Percentiles rank a stretch among this genome's conserved stretches.
These are phyloP conservation scores for Smittium culicis DNA, from an alignment of 371 early-diverging fungal genomes.

Conservation along the genomic window DNA sequence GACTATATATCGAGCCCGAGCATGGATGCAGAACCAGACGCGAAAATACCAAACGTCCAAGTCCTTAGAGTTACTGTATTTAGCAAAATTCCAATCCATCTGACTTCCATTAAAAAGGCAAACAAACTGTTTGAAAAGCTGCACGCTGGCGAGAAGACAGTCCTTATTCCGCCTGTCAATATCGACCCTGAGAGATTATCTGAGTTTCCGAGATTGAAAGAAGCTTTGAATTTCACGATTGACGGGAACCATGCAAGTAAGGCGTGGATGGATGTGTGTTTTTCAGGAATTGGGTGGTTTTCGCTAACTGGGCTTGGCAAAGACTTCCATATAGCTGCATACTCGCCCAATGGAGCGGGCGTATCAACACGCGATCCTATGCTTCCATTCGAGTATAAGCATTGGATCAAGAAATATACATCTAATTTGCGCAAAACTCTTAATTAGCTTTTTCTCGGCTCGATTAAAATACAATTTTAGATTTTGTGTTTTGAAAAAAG, in stretches of 20 bases:
- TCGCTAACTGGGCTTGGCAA: conserved; percentile 41
- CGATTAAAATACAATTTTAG: background rate
- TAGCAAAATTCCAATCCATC: conserved; percentile 39
- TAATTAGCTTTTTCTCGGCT: conserved; percentile 13
- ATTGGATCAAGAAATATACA: conserved; percentile 26
- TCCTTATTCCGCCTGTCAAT: conserved; percentile 23
- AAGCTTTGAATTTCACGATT: conserved; percentile 28
- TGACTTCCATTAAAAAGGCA: conserved; percentile 40
- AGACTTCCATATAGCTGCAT: conserved; percentile 34
- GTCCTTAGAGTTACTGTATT: conserved; percentile 40
- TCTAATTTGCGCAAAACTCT: conserved; percentile 28
- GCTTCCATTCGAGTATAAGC: conserved; percentile 46
- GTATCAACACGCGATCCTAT: conserved; percentile 39
- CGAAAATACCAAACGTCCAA: background rate
- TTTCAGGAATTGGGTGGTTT: conserved; percentile 55
- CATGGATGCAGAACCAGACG: conserved; percentile 17
- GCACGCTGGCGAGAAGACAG: conserved; percentile 19
- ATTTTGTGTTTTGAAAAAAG: background rate
- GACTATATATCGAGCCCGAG: conserved; percentile 35
- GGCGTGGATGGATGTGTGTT: conserved; percentile 43
- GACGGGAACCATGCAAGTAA: conserved; percentile 34
- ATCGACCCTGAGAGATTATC: conserved; percentile 21
- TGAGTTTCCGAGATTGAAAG: conserved; percentile 23
- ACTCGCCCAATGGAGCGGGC: conserved; percentile 39
- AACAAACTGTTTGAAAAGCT: conserved; percentile 17